A percentile compares a stretch with the other conserved stretches of the same genome.
These are phyloP conservation scores for Combretum micranthum DNA, from an alignment of 345 rosid genomes.

Conservation along the genomic window DNA sequence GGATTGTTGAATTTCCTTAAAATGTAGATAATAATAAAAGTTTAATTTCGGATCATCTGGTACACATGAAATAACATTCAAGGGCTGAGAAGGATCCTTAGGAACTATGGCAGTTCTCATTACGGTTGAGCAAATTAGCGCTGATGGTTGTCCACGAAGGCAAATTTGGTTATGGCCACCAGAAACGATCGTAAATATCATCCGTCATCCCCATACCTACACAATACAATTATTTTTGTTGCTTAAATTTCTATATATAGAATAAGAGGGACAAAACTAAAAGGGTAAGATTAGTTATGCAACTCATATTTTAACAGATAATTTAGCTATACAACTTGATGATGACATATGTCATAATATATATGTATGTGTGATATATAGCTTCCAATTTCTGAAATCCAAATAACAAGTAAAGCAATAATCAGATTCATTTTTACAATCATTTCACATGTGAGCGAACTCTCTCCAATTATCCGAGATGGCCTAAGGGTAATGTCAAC, in stretches of 20 bases:
- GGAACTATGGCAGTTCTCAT: constrained; percentile 23
- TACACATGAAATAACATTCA: constrained; percentile 7
- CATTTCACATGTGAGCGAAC: too few species aligned
- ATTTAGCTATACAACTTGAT: too few species aligned
- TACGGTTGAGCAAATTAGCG: constrained; percentile 4
- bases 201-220: not conserved
- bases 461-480: too few species aligned
- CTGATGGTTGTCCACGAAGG: not conserved
- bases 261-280: not conserved
- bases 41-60: constrained; percentile 10
- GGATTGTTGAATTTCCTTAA: constrained; percentile 18
- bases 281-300: not conserved
- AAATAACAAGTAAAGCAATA: too few species aligned
- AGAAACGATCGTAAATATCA: not conserved
- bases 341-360: too few species aligned
- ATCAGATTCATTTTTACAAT: too few species aligned
- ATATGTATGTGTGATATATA: too few species aligned
- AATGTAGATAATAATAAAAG: constrained; percentile 22
- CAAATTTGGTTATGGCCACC: not conserved
- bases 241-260: constrained; percentile 11
- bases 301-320: too few species aligned
- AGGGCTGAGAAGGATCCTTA: constrained; percentile 3
- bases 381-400: too few species aligned
- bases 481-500: too few species aligned
- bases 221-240: not conserved